phyloP scores from a whole-genome alignment of 2,329 filamentous ascomycete species.

The Penicillium griseofulvum region DNA sequence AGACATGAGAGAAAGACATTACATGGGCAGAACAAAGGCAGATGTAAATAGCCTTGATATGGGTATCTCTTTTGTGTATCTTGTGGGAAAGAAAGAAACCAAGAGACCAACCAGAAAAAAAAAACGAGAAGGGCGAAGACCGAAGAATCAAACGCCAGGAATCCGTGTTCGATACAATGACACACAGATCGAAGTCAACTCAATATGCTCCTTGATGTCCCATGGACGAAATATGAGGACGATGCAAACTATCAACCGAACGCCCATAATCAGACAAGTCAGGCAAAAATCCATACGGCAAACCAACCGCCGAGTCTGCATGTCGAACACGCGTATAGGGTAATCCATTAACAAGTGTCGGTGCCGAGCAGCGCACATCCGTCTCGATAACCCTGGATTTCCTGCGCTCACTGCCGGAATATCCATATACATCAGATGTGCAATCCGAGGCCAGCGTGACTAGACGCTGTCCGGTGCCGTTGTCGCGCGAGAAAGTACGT shows the following conservation, averaged over 20 bases:
- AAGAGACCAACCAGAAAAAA: constrained; percentile 4
- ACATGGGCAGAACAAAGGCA: background rate
- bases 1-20: background rate
- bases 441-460: constrained; percentile 31
- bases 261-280: constrained; percentile 24
- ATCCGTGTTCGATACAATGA: background rate
- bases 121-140: background rate
- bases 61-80: constrained; percentile 14
- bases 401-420: constrained; percentile 31
- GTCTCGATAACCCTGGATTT: constrained; percentile 17
- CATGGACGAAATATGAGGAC: constrained; percentile 24
- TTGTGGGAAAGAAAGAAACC: constrained; percentile 4
- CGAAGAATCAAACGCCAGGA: background rate
- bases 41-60: constrained; percentile 1
- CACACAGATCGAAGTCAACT: constrained; percentile 2
- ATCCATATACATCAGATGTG: constrained; percentile 40
- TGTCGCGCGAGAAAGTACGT: constrained; percentile 22
- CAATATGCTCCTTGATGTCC: constrained; percentile 22
- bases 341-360: constrained; percentile 41
- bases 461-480: constrained; percentile 13
- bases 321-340: constrained; percentile 38
- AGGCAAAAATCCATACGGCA: constrained; percentile 19
- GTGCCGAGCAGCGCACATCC: constrained; percentile 24
- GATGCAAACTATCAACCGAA: constrained; percentile 20
- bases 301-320: constrained; percentile 8